These are phyloP conservation scores for Aspergillus affinis DNA, from an alignment of 495 filamentous ascomycete genomes.

Conservation along the genomic window DNA sequence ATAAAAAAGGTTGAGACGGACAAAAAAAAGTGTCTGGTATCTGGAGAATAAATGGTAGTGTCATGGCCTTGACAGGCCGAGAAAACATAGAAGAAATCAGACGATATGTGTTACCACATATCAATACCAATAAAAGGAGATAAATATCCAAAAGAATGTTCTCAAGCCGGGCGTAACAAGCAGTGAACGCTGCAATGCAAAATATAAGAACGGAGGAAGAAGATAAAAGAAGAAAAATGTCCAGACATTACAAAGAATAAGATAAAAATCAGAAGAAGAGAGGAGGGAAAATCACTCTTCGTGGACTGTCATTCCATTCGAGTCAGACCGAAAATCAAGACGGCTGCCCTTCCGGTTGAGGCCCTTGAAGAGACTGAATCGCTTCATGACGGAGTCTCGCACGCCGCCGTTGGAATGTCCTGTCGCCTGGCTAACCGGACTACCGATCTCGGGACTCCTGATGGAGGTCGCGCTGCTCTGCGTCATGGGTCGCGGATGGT, in stretches of 20 bases:
- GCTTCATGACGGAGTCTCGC: constrained; percentile 48
- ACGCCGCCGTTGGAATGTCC: constrained; percentile 25
- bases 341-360: constrained; percentile 47
- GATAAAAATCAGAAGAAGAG: constrained; percentile 18
- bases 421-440: constrained; percentile 11
- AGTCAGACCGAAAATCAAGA: constrained; percentile 38
- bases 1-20: constrained; percentile 5
- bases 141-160: neutral
- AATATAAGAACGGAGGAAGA: constrained; percentile 2
- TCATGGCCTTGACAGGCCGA: neutral
- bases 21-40: constrained; percentile 3
- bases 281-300: constrained; percentile 34
- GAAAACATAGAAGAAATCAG: neutral
- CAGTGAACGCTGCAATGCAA: constrained; percentile 7
- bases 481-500: constrained; percentile 40
- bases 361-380: constrained; percentile 48
- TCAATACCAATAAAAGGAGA: constrained; percentile 1
- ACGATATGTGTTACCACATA: neutral
- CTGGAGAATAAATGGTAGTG: neutral
- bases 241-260: constrained; percentile 26
- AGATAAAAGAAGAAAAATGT: constrained; percentile 20
- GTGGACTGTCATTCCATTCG: constrained; percentile 29
- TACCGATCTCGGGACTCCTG: constrained; percentile 21
- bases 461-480: constrained; percentile 27
- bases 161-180: neutral